Conservation (phyloP, 192 early-diverging fungal species). For the Coemansia sp. region DNA sequence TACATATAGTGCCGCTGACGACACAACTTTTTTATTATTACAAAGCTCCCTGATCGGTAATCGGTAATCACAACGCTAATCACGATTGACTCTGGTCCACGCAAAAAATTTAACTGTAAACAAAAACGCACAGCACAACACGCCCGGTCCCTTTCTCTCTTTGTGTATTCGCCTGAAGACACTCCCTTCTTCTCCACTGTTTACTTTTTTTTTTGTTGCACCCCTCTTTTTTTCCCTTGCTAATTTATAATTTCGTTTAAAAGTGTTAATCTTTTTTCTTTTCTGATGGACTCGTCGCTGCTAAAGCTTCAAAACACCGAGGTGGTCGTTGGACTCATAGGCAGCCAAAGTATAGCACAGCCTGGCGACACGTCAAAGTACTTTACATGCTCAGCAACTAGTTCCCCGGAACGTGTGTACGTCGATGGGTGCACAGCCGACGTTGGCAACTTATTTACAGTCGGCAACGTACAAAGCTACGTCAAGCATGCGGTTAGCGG, state of each 20-base stretch:
- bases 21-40: neutral
- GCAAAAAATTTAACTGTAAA: neutral
- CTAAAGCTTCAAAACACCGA: constrained; percentile 53
- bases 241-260: neutral
- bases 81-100: neutral
- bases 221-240: neutral
- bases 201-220: neutral
- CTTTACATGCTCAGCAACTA: constrained; percentile 21
- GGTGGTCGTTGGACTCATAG: constrained; percentile 42
- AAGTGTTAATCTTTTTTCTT: neutral
- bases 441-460: constrained; percentile 19
- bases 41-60: neutral
- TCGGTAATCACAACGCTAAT: neutral
- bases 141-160: neutral
- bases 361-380: constrained; percentile 56
- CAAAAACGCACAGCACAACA: neutral
- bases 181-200: constrained; percentile 4
- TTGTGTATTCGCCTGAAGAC: constrained; percentile 2
- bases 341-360: constrained; percentile 32
- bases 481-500: constrained; percentile 35
- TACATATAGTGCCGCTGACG: neutral
- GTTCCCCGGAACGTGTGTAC: constrained; percentile 30
- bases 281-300: constrained; percentile 19
- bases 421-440: constrained; percentile 51
- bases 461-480: constrained; percentile 30